Conservation (phyloP, 805 yeast species). For the Nakazawaea ambrosiae region DNA sequence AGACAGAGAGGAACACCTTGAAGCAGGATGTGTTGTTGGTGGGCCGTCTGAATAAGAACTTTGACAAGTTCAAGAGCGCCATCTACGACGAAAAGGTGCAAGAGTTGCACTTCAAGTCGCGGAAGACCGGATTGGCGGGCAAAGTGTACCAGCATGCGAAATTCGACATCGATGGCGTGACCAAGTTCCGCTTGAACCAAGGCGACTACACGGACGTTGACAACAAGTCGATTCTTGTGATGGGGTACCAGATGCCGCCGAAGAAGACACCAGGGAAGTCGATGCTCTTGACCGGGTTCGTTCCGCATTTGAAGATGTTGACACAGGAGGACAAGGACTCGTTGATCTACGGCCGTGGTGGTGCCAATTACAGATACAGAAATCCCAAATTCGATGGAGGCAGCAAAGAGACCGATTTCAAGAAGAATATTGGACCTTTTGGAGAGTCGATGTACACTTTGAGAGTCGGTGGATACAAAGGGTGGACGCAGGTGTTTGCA, state of each 20-base stretch:
- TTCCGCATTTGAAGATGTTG: constrained; percentile 53
- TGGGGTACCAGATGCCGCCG: constrained; percentile 57
- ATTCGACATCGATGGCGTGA: constrained; percentile 28
- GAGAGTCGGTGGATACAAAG: constrained; percentile 45
- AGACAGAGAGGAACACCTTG: constrained; percentile 58
- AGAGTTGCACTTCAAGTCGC: constrained; percentile 35
- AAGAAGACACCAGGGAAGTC: constrained; percentile 56
- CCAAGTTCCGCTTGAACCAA: constrained; percentile 40
- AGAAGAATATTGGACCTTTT: constrained; percentile 42
- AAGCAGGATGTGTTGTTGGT: constrained; percentile 66
- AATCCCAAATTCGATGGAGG: constrained; percentile 21
- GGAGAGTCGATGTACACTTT: constrained; percentile 37
- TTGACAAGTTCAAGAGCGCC: constrained; percentile 26
- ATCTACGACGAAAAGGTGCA: constrained; percentile 33
- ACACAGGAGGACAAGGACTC: constrained; percentile 64
- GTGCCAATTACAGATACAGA: constrained; percentile 26
- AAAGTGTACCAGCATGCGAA: constrained; percentile 28
- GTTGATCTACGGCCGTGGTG: constrained; percentile 37
- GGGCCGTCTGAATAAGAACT: constrained; percentile 54
- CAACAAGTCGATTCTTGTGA: constrained; percentile 29
- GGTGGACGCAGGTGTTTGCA: constrained; percentile 29
- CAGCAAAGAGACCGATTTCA: constrained; percentile 23
- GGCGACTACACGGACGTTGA: constrained; percentile 36
- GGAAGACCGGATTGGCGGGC: constrained; percentile 55
- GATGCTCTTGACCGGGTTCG: constrained; percentile 75